Conservation (phyloP, 805 yeast species). For the Maudiozyma serrabonitensis region DNA sequence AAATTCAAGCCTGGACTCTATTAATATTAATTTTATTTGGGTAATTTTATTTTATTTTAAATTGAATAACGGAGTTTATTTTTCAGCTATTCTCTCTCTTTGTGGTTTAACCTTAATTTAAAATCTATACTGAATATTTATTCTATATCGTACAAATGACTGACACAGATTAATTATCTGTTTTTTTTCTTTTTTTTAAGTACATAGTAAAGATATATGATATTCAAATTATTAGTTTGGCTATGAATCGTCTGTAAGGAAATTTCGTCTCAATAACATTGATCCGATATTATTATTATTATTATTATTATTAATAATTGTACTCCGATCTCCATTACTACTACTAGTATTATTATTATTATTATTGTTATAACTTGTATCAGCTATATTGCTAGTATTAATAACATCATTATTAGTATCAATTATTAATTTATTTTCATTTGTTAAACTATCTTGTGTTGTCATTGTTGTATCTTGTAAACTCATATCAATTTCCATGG, state of each 20-base stretch:
- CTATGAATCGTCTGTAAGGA: background rate
- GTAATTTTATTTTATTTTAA: too few species aligned
- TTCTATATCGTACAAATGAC: background rate
- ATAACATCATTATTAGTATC: background rate
- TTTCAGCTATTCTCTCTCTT: too few species aligned
- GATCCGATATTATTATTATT: background rate
- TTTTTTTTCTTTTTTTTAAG: background rate
- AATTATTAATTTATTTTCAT: background rate
- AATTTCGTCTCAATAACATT: background rate
- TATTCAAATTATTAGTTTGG: background rate
- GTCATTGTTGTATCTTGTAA: slow-evolving; percentile 14
- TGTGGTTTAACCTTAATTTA: too few species aligned
- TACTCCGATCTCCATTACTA: background rate
- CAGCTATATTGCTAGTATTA: background rate
- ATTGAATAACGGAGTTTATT: too few species aligned
- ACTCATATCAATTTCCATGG: slow-evolving; percentile 14
- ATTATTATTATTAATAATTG: background rate
- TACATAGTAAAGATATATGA: background rate
- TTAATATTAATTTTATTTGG: too few species aligned
- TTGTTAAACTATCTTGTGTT: background rate
- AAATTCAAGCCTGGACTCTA: too few species aligned
- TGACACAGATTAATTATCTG: background rate
- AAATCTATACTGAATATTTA: too few species aligned
- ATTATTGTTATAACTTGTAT: background rate
- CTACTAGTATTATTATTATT: background rate